phyloP scores from a whole-genome alignment of 83 land plant species.

The Picea engelmannii region DNA sequence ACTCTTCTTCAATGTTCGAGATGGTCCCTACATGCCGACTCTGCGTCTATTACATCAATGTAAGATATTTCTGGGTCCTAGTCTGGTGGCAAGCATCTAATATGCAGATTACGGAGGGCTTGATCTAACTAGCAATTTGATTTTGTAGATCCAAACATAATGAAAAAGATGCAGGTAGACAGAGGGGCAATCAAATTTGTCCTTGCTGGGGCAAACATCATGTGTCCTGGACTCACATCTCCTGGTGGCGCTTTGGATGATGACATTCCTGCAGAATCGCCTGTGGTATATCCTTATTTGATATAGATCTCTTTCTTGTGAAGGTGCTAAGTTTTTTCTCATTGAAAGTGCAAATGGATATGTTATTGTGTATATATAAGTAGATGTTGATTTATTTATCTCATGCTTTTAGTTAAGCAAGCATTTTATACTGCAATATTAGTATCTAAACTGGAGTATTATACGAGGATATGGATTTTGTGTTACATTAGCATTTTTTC shows the following conservation, averaged over 20 bases:
- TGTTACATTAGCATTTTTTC: background rate
- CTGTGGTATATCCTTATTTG: conserved; percentile 69
- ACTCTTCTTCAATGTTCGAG: conserved; percentile 93
- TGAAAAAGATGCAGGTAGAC: conserved; percentile 93
- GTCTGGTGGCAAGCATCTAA: conserved; percentile 1
- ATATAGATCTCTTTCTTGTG: background rate
- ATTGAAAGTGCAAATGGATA: background rate
- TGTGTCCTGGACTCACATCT: conserved; percentile 99
- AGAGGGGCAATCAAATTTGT: conserved; percentile 98
- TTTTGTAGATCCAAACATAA: conserved; percentile 87
- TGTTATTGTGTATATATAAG: background rate
- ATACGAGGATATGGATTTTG: background rate
- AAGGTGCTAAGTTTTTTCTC: background rate
- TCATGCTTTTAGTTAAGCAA: background rate
- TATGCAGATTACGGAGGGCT: background rate
- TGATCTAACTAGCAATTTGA: conserved; percentile 8
- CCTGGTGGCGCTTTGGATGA: conserved; percentile 94
- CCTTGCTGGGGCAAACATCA: conserved; percentile 96
- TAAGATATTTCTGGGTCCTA: conserved; percentile 28
- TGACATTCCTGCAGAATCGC: conserved; percentile 81
- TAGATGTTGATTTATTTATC: background rate
- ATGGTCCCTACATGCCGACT: conserved; percentile 99
- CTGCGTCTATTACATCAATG: conserved; percentile 95
- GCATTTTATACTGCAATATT: conserved; percentile 2
- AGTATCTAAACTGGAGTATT: background rate